Conservation (phyloP, 495 filamentous ascomycete genomes). For the Xylaria nigripes region DNA sequence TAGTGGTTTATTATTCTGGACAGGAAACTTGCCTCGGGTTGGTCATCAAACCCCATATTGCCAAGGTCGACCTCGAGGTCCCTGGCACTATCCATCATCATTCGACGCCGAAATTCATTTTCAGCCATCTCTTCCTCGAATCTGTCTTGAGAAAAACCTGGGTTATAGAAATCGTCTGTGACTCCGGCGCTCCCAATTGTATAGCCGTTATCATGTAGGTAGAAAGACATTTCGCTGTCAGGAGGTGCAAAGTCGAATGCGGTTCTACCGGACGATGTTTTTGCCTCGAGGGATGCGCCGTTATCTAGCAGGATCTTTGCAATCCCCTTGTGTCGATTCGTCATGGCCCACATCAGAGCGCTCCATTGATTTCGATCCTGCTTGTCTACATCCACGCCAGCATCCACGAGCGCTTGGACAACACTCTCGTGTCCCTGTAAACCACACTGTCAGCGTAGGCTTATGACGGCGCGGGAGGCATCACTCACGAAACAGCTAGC, state of each 20-base stretch:
- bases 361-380: conserved; percentile 97
- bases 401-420: conserved; percentile 72
- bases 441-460: conserved; percentile 1
- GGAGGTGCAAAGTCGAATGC: conserved; percentile 92
- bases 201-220: conserved; percentile 89
- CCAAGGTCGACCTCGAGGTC: conserved; percentile 96
- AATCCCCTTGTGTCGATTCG: conserved; percentile 92
- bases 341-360: conserved; percentile 99
- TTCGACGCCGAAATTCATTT: conserved; percentile 87
- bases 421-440: conserved; percentile 82
- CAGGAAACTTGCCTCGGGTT: conserved; percentile 64
- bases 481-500: conserved; percentile 92
- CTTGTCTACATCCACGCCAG: conserved; percentile 83
- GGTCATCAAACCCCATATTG: conserved; percentile 91
- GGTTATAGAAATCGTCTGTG: conserved; percentile 92
- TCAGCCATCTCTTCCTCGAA: conserved; percentile 98
- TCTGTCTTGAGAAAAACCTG: conserved; percentile 81
- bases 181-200: conserved; percentile 77
- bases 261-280: conserved; percentile 88
- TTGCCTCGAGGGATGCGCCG: conserved; percentile 90
- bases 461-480: conserved; percentile 7
- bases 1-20: not conserved
- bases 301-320: conserved; percentile 85
- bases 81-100: conserved; percentile 99
- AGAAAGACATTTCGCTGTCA: conserved; percentile 92